Evolutionary conservation across 257 asterid genomes (phyloP).

Genomic region (Thymus mandschuricus): DNA sequence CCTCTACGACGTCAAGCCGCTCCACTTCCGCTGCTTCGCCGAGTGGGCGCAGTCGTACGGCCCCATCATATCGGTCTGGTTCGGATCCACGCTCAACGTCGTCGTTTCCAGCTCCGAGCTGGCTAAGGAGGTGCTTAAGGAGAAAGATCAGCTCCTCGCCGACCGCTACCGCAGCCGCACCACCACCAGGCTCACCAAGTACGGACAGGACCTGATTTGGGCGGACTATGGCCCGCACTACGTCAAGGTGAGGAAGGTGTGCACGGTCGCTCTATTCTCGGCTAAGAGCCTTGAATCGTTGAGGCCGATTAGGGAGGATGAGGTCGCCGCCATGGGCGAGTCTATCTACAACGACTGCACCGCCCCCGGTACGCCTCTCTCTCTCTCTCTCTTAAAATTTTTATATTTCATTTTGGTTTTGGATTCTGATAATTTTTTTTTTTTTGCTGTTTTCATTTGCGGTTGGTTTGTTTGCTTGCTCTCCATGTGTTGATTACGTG

Average conservation of each 20-base stretch:
- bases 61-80: conserved; percentile 41
- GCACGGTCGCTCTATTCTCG: conserved; percentile 29
- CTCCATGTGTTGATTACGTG: neutral
- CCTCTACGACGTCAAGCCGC: conserved; percentile 74
- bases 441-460: neutral
- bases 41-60: conserved; percentile 77
- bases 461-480: neutral
- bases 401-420: neutral
- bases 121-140: conserved; percentile 73
- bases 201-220: conserved; percentile 78
- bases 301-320: conserved; percentile 33
- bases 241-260: conserved; percentile 73
- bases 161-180: conserved; percentile 75
- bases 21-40: conserved; percentile 71
- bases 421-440: neutral
- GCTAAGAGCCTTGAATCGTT: conserved; percentile 27
- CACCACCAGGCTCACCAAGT: conserved; percentile 44
- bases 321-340: conserved; percentile 34
- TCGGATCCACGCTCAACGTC: conserved; percentile 65
- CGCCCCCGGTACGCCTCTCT: conserved; percentile 9
- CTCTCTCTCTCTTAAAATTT: neutral
- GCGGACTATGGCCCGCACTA: conserved; percentile 46
- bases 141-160: conserved; percentile 79
- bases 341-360: conserved; percentile 27
- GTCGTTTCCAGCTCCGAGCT: conserved; percentile 61